These are phyloP conservation scores for Combretum micranthum DNA, from an alignment of 345 rosid species.

Conservation along the genomic window DNA sequence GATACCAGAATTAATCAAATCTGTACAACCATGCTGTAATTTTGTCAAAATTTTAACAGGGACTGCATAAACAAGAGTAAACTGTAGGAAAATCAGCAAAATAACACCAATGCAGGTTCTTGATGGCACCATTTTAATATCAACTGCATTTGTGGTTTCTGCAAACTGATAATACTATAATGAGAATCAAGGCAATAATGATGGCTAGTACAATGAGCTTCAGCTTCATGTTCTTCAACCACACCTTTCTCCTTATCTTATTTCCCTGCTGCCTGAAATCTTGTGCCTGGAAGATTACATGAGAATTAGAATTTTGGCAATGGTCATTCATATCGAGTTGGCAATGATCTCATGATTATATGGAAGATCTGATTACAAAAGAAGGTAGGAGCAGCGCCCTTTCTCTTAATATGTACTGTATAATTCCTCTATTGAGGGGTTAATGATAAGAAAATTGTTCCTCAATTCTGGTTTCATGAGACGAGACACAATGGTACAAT, in stretches of 20 bases:
- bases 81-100: constrained; percentile 1
- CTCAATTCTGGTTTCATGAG: no score
- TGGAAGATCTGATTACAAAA: no score
- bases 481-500: no score
- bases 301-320: neutral
- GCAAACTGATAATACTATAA: constrained; percentile 44
- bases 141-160: constrained; percentile 30
- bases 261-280: constrained; percentile 72
- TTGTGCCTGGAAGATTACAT: constrained; percentile 41
- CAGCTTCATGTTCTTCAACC: constrained; percentile 67
- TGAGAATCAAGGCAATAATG: constrained; percentile 49
- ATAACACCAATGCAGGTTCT: neutral
- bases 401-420: no score
- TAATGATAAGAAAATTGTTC: no score
- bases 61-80: neutral
- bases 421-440: no score
- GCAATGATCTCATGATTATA: no score
- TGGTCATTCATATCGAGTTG: no score
- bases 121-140: constrained; percentile 1
- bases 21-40: no score
- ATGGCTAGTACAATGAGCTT: constrained; percentile 59
- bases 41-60: no score
- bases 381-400: no score
- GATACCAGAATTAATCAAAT: no score
- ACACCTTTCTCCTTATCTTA: constrained; percentile 65